Conservation (phyloP, 768 basidiomycete genomes). For the Lanmaoa pseudosensibilis region DNA sequence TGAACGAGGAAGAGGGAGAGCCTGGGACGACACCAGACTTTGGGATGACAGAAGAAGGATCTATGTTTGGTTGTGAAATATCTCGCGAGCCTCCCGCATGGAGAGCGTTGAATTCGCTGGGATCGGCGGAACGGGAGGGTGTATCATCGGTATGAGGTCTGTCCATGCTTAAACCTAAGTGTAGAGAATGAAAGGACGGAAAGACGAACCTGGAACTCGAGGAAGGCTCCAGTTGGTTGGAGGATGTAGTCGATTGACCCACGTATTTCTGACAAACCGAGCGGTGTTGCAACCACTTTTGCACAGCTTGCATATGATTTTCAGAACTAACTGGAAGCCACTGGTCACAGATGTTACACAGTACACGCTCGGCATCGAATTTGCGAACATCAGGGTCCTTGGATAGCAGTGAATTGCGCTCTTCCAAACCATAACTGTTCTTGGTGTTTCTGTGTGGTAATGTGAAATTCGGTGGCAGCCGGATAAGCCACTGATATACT, state of each 20-base stretch:
- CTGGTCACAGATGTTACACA: slow-evolving; percentile 66
- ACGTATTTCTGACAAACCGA: slow-evolving; percentile 48
- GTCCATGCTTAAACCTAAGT: background rate
- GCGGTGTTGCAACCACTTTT: slow-evolving; percentile 66
- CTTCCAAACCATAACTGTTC: slow-evolving; percentile 59
- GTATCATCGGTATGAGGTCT: slow-evolving; percentile 21
- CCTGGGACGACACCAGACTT: slow-evolving; percentile 23
- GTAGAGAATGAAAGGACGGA: slow-evolving; percentile 1
- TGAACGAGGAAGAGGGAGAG: slow-evolving; percentile 44
- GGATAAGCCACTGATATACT: slow-evolving; percentile 23
- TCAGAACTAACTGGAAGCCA: slow-evolving; percentile 65
- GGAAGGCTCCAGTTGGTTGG: slow-evolving; percentile 21
- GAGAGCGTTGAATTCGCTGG: slow-evolving; percentile 15
- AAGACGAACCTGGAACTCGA: slow-evolving; percentile 24
- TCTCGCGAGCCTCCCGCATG: slow-evolving; percentile 29
- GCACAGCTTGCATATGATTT: slow-evolving; percentile 60
- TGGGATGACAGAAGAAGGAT: slow-evolving; percentile 1
- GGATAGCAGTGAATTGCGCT: slow-evolving; percentile 56
- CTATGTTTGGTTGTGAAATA: slow-evolving; percentile 8
- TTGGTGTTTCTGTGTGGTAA: slow-evolving; percentile 36
- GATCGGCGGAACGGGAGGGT: slow-evolving; percentile 33
- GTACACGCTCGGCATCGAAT: slow-evolving; percentile 69
- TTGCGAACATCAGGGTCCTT: slow-evolving; percentile 73
- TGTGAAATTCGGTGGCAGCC: slow-evolving; percentile 8
- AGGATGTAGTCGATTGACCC: slow-evolving; percentile 7